Evolutionary conservation across 495 filamentous ascomycete species (phyloP).

Genomic region (Aspergillus campestris): DNA sequence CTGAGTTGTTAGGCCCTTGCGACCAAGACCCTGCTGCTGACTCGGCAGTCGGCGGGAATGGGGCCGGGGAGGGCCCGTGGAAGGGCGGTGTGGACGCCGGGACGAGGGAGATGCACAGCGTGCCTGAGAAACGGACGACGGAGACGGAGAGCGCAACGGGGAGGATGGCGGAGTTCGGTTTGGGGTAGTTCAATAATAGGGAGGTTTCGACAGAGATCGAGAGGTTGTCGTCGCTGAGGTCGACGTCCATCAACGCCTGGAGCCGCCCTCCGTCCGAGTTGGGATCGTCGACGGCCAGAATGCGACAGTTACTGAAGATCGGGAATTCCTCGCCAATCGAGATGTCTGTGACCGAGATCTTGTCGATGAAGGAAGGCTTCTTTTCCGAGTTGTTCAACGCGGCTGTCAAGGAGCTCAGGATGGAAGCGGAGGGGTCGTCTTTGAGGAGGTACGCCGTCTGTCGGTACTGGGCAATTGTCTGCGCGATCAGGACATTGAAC

Average conservation of each 20-base stretch:
- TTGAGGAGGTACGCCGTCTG: constrained; percentile 78
- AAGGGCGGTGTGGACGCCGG: constrained; percentile 46
- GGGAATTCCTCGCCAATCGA: constrained; percentile 93
- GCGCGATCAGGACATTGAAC: constrained; percentile 97
- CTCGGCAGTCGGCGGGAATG: constrained; percentile 17
- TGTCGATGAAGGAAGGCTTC: constrained; percentile 85
- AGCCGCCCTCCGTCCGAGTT: constrained; percentile 52
- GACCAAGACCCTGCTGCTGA: constrained; percentile 2
- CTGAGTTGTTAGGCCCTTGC: constrained; percentile 7
- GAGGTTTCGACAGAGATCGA: constrained; percentile 92
- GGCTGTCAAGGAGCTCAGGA: constrained; percentile 85
- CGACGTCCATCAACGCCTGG: constrained; percentile 95
- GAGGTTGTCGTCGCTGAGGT: constrained; percentile 83
- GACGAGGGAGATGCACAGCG: constrained; percentile 83
- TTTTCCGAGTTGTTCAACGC: constrained; percentile 70
- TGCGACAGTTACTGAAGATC: constrained; percentile 96
- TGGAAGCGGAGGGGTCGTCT: constrained; percentile 58
- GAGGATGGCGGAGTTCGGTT: constrained; percentile 77
- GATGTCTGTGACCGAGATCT: constrained; percentile 88
- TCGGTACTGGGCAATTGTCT: constrained; percentile 92
- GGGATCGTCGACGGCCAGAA: constrained; percentile 55
- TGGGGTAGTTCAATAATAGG: constrained; percentile 87
- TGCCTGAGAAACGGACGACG: constrained; percentile 90
- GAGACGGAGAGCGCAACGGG: constrained; percentile 87
- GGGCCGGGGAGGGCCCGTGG: constrained; percentile 28